Evolutionary conservation across 257 asterid species (phyloP), one percentile per base, ranked within the genome.

Genomic region (Solanum medicagineum): DNA sequence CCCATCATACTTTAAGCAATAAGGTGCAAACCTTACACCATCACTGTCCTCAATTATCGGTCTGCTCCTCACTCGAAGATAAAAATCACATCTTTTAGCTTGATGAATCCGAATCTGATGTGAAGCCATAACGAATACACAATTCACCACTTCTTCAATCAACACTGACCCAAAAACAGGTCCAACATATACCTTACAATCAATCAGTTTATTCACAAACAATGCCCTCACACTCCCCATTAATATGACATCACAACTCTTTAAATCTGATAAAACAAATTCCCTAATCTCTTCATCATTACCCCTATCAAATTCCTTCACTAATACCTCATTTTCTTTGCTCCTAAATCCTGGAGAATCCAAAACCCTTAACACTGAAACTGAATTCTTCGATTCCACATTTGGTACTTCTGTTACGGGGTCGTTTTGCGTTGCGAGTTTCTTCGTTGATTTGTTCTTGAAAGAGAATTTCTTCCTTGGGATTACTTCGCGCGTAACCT

Each of bases 401-500:
- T 8, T 40, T 29, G 65, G 65, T 42, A 68, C 59, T 26, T 86
- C 88, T 7, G 44, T 4, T 51, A 63, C 54, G 59, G 65, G 56
- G 13, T 45, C 85, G 20, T 85, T 87, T 63, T 59, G 86, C 53
- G 86, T 85, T 2, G 91, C 36, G 51, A 84, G 11, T 84, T 90
- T 92, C 73, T 90, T 92, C 54, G 92, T 42, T 17, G 94, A 53
- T 85, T 94, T 96, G 85, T 90, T 91, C 85, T 89, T 95, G 92
- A 96, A 96, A 29, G 98, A 89, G 92, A 96, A 96, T 74, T 93
- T 96, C 87, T 93, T 95, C 94, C 85, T 94, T 22, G 99, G 98
- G 74, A 92, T 81, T 88, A 94, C 94, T 80, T 89, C 88, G 53
- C 94, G 83, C 68, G 93, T 86, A 73, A 89, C 92, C 22, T 89